A percentile compares a stretch with the other conserved stretches of the same genome.
Evolutionary conservation across 73 alveolate genomes (phyloP).

Genomic region (Breviolum minutum): DNA sequence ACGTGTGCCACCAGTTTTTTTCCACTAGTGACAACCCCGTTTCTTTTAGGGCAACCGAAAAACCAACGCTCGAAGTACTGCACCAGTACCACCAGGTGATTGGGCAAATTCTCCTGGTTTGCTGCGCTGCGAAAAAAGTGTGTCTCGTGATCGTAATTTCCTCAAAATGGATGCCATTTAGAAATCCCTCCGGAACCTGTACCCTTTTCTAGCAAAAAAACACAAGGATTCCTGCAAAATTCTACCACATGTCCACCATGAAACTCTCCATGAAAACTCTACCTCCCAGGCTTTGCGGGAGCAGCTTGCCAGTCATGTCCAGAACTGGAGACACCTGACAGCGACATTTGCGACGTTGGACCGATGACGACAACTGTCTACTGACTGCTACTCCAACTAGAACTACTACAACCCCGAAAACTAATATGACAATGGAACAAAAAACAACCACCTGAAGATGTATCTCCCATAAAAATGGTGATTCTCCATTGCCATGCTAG

Average conservation of each 20-base stretch:
- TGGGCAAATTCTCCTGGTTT: conserved; percentile 83
- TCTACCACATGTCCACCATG: background rate
- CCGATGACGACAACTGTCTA: background rate
- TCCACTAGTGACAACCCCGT: too few species aligned
- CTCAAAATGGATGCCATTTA: too few species aligned
- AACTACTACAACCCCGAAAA: background rate
- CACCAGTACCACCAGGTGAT: conserved; percentile 90
- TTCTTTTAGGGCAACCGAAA: too few species aligned
- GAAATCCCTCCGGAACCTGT: background rate
- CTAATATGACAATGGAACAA: too few species aligned
- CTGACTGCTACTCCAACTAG: background rate
- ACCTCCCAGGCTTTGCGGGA: conserved; percentile 82
- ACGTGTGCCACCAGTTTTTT: too few species aligned
- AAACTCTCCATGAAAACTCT: background rate
- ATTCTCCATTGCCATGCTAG: too few species aligned
- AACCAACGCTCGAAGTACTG: conserved; percentile 58
- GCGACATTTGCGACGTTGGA: background rate
- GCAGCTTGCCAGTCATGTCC: conserved; percentile 46
- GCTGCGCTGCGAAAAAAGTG: too few species aligned
- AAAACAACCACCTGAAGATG: too few species aligned
- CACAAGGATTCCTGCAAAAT: background rate
- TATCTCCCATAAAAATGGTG: too few species aligned
- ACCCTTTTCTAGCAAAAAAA: too few species aligned
- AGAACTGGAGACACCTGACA: conserved; percentile 30
- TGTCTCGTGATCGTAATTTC: too few species aligned